phyloP scores from a whole-genome alignment of 2,329 filamentous ascomycete genomes.

The Fusarium sp. region DNA sequence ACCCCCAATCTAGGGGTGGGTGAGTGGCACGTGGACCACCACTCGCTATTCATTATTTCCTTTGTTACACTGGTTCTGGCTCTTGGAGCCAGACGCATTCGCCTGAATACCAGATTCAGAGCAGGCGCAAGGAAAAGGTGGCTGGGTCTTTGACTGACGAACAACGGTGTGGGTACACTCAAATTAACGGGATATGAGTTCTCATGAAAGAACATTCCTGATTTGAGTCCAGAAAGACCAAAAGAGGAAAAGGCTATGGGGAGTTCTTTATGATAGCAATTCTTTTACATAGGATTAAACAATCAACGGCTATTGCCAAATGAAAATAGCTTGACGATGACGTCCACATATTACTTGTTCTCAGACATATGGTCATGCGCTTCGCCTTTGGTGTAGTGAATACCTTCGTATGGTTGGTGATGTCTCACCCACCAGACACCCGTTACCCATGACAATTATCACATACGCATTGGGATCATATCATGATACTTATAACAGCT shows the following conservation, averaged over 20 bases:
- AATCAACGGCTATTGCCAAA: not conserved
- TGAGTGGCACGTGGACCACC: constrained; percentile 6
- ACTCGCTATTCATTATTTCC: constrained; percentile 17
- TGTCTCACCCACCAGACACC: constrained; percentile 13
- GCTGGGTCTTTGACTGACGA: constrained; percentile 8
- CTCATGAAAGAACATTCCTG: constrained; percentile 30
- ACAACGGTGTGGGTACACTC: constrained; percentile 13
- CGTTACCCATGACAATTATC: constrained; percentile 5
- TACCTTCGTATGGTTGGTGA: constrained; percentile 12
- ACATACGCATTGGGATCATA: not conserved
- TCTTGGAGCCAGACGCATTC: not conserved
- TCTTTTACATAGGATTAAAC: constrained; percentile 13
- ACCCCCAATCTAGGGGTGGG: not conserved
- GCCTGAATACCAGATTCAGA: constrained; percentile 7
- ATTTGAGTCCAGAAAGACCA: not conserved
- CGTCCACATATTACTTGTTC: not conserved
- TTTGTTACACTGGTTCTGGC: constrained; percentile 8
- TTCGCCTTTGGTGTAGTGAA: not conserved
- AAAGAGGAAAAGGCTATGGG: not conserved
- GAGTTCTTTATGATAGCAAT: constrained; percentile 5
- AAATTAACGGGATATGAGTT: constrained; percentile 17
- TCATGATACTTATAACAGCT: not conserved
- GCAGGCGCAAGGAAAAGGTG: not conserved
- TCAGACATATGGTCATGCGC: constrained; percentile 3
- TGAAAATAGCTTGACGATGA: constrained; percentile 9